A percentile compares a stretch with the other conserved stretches of the same genome.
Evolutionary conservation across 2,329 filamentous ascomycete genomes (phyloP).

Genomic region (Aureobasidium pullulans): DNA sequence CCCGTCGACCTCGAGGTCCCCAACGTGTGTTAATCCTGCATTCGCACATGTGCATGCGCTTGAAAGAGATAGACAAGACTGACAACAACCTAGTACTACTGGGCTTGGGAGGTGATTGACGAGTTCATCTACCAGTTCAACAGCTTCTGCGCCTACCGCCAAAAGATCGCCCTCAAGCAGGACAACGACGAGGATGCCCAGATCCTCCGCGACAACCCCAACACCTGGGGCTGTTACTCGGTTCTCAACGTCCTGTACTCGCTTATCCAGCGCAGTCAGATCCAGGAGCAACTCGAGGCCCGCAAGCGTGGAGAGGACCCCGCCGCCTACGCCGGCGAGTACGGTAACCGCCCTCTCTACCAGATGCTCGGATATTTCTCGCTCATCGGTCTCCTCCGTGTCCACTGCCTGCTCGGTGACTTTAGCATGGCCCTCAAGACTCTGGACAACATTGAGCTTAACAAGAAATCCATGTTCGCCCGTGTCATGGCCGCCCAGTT

Average conservation of each 20-base stretch:
- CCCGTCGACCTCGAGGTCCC: constrained; percentile 95
- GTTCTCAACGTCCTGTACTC: constrained; percentile 99
- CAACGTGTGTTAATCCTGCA: constrained; percentile 58
- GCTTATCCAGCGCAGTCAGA: constrained; percentile 95
- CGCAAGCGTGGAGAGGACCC: constrained; percentile 93
- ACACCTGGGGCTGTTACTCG: constrained; percentile 99
- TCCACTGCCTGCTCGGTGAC: constrained; percentile 93
- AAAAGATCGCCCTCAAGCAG: constrained; percentile 74
- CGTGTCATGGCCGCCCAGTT: constrained; percentile 99
- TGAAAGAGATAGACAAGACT: constrained; percentile 1
- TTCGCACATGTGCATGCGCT: constrained; percentile 13
- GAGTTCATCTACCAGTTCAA: constrained; percentile 99
- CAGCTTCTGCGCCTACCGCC: constrained; percentile 95
- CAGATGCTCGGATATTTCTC: constrained; percentile 99
- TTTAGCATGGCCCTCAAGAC: constrained; percentile 98
- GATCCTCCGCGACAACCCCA: constrained; percentile 89
- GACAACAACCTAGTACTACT: constrained; percentile 68
- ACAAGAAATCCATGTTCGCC: constrained; percentile 99
- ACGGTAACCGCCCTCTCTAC: constrained; percentile 89
- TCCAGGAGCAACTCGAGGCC: constrained; percentile 91
- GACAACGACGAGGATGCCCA: constrained; percentile 88
- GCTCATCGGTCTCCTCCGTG: constrained; percentile 91
- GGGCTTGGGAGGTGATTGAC: constrained; percentile 99
- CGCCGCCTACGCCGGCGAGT: constrained; percentile 81
- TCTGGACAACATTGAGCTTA: constrained; percentile 97